Evolutionary conservation across 352 stramenopile species (phyloP).

Genomic region (Hyaloperonospora brassicae): DNA sequence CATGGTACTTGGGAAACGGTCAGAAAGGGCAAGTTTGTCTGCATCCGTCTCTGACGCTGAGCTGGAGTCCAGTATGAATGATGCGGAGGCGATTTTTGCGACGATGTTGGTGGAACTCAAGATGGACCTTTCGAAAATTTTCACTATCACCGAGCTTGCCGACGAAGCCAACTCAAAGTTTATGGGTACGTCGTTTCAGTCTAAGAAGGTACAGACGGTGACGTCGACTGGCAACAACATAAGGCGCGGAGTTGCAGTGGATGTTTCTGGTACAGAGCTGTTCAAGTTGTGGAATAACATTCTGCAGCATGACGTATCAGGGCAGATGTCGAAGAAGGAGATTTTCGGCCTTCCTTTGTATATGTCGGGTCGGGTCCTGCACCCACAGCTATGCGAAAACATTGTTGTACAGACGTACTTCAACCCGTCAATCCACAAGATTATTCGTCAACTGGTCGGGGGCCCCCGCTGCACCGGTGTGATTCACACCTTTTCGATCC

Average conservation of each 20-base stretch:
- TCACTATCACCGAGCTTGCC: slow-evolving; percentile 77
- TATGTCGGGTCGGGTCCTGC: slow-evolving; percentile 76
- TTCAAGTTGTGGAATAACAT: slow-evolving; percentile 67
- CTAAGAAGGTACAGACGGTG: slow-evolving; percentile 24
- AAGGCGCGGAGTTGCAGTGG: slow-evolving; percentile 6
- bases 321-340: slow-evolving; percentile 61
- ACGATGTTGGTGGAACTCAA: slow-evolving; percentile 85
- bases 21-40: slow-evolving; percentile 29
- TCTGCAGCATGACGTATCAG: slow-evolving; percentile 42
- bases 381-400: slow-evolving; percentile 80
- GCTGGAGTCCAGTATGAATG: slow-evolving; percentile 63
- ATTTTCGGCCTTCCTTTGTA: slow-evolving; percentile 78
- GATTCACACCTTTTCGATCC: slow-evolving; percentile 55
- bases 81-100: slow-evolving; percentile 77
- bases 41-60: slow-evolving; percentile 31
- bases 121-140: slow-evolving; percentile 80
- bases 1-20: slow-evolving; percentile 72
- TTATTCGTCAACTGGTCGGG: slow-evolving; percentile 71
- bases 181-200: slow-evolving; percentile 67
- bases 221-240: not conserved
- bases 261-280: slow-evolving; percentile 19
- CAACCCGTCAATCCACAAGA: slow-evolving; percentile 82
- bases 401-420: slow-evolving; percentile 80
- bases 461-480: slow-evolving; percentile 65
- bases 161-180: slow-evolving; percentile 86